phyloP scores from a whole-genome alignment of 176 grass and related monocot species.

The Avena sativa region DNA sequence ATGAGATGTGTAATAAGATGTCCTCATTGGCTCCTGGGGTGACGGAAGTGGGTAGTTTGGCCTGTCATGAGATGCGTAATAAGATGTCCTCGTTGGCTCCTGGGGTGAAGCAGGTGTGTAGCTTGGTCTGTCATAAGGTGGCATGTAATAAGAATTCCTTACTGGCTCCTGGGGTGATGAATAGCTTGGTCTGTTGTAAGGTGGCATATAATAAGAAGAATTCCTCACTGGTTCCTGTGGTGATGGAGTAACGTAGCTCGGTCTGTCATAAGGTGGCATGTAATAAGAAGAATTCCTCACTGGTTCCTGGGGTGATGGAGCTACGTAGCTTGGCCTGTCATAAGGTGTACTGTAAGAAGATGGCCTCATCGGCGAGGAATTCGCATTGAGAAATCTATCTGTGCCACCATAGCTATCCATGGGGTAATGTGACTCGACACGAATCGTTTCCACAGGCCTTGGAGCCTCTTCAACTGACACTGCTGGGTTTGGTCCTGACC shows the following conservation, averaged over 20 bases:
- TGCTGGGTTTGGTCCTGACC: conserved; percentile 71
- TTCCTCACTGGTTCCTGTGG: conserved; percentile 68
- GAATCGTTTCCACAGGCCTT: conserved; percentile 59
- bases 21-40: conserved; percentile 71
- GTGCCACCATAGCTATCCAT: conserved; percentile 49
- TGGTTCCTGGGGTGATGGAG: conserved; percentile 56
- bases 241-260: conserved; percentile 44
- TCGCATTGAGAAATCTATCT: conserved; percentile 46
- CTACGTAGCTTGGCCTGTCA: conserved; percentile 53
- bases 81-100: conserved; percentile 70
- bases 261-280: conserved; percentile 58
- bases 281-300: conserved; percentile 72
- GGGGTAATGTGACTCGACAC: conserved; percentile 75
- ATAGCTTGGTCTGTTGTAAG: conserved; percentile 56
- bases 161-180: conserved; percentile 61
- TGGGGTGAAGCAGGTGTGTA: conserved; percentile 56
- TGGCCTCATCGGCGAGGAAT: conserved; percentile 44
- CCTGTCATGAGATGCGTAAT: conserved; percentile 53
- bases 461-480: conserved; percentile 79
- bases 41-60: conserved; percentile 62
- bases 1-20: conserved; percentile 54
- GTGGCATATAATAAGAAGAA: conserved; percentile 59
- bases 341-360: conserved; percentile 60
- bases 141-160: conserved; percentile 67
- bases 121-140: conserved; percentile 52